Evolutionary conservation across 1,284 basidiomycete species (phyloP).

Genomic region (Pseudozyma hubeiensis): DNA sequence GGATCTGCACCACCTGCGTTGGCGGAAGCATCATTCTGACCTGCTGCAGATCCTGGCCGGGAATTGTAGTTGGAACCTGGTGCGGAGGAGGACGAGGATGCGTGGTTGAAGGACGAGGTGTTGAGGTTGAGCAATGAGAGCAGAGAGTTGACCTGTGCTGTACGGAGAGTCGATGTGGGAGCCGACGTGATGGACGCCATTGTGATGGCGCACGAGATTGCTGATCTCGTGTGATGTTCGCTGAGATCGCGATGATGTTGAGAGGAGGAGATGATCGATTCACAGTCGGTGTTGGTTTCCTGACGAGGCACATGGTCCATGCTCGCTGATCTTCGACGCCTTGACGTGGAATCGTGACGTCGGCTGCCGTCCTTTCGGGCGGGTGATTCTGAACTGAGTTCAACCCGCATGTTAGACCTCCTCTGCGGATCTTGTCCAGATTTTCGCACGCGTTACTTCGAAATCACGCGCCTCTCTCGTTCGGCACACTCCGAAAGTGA

Average conservation of each 20-base stretch:
- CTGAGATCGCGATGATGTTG: background rate
- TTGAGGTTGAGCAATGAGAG: conserved; percentile 66
- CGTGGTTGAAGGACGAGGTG: conserved; percentile 50
- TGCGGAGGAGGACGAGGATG: conserved; percentile 36
- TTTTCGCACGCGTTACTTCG: conserved; percentile 1
- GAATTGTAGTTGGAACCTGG: conserved; percentile 47
- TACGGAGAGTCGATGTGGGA: conserved; percentile 49
- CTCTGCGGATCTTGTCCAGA: background rate
- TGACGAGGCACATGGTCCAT: conserved; percentile 2
- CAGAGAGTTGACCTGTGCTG: conserved; percentile 61
- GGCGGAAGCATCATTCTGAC: conserved; percentile 9
- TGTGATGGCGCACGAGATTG: background rate
- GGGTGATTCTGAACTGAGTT: background rate
- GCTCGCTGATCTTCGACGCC: background rate
- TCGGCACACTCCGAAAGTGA: background rate
- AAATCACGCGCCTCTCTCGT: background rate
- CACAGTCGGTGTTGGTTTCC: conserved; percentile 2
- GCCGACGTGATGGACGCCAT: conserved; percentile 33
- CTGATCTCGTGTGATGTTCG: no score
- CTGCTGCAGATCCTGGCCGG: conserved; percentile 38
- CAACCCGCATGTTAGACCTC: conserved; percentile 2
- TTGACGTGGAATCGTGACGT: background rate
- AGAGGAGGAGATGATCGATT: background rate
- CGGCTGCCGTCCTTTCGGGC: conserved; percentile 2
- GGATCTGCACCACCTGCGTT: conserved; percentile 15